Evolutionary conservation across 108 stramenopile species (phyloP).

Genomic region (Cyclotella atomus): DNA sequence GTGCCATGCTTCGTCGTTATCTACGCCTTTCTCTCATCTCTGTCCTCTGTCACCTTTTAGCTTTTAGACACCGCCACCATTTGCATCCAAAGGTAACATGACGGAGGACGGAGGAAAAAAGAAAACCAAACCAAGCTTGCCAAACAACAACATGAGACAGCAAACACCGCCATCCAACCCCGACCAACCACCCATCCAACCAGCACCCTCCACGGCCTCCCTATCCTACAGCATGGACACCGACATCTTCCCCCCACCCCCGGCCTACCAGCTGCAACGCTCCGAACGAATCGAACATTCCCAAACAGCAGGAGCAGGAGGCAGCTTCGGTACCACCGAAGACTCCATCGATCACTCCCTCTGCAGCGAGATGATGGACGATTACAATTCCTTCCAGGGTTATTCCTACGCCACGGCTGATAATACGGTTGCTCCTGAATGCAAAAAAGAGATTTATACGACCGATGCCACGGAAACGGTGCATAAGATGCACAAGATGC

Average conservation of each 20-base stretch:
- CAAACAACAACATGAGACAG: neutral
- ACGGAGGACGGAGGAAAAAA: no score
- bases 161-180: neutral
- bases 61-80: no score
- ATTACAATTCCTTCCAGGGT: neutral
- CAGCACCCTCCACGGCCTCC: conserved; percentile 3
- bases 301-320: neutral
- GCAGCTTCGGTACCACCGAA: conserved; percentile 14
- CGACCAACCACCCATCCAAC: conserved; percentile 4
- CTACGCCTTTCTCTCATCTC: no score
- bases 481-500: conserved; percentile 72
- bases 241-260: conserved; percentile 20
- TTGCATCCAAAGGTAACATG: no score
- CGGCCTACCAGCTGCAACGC: conserved; percentile 33
- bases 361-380: conserved; percentile 12
- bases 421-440: neutral
- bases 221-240: conserved; percentile 33
- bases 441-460: neutral
- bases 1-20: no score
- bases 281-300: conserved; percentile 23
- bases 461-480: conserved; percentile 73
- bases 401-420: conserved; percentile 5
- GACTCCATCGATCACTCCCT: conserved; percentile 14
- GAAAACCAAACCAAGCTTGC: no score
- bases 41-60: no score